Evolutionary conservation across 148 eudicot species (phyloP), one percentile per base, ranked within the genome.

Genomic region (Rhododendron ovatum): DNA sequence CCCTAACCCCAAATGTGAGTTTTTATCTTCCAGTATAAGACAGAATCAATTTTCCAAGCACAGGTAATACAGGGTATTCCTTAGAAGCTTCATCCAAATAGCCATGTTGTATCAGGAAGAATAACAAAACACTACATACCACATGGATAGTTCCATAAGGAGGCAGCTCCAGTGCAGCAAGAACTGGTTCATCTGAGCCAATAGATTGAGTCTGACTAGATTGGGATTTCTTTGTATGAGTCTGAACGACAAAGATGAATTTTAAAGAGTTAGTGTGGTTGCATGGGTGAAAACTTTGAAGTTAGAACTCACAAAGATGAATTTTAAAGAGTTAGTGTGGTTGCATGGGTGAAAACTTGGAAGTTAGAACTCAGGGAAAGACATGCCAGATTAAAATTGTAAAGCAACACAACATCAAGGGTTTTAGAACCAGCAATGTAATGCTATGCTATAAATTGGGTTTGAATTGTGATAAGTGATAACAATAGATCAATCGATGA

Each of bases 71-170:
- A 41, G 28, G 13, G 33, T 50, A 51, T 77, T 43, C 85, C 82
- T 59, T 28, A 33, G 13, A 50, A 37, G 33, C 37, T 63, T 69
- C 74, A 50, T 45, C 74, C 81, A 84, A 73, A 84, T 13, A 10
- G 22, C 47, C 50, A 63, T 45, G 57, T 37, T 33, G 57, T 47
- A 26, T 20, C 28, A 71, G 15, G 47, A 79, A 48, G 48, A 82
- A 87, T 79, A 85, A 41, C 50, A 76, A 7, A 41, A 73, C n/a
- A 69, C 26, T 43, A 84, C 97, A 90, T 91, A 97, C 99, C 86
- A 93, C 98, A 87, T 90, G 84, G 91, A 86, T 88, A 84, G 99
- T 97, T 87, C 95, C 98, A 89, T 83, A 97, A 48, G 95, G 91
- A 90, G 92, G 98, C 50, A 98, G 94, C 86, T 97, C 96, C 74